Evolutionary conservation across 805 yeast species (phyloP).

Genomic region (Clavispora vitiphila): DNA sequence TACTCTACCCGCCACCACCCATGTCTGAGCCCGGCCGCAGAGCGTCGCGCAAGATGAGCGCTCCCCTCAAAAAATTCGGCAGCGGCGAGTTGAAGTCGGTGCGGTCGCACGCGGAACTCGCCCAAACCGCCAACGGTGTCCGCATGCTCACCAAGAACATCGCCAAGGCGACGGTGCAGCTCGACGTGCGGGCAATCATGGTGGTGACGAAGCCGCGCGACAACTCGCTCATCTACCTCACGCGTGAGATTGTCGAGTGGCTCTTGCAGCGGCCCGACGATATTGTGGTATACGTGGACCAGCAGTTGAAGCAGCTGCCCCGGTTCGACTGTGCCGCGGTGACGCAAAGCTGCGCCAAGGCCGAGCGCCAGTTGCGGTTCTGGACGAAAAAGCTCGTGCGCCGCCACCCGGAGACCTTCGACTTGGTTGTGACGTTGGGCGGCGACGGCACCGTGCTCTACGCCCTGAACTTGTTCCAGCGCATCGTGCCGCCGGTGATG

Average conservation of each 20-base stretch:
- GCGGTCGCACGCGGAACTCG: slow-evolving; percentile 67
- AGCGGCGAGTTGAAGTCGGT: slow-evolving; percentile 48
- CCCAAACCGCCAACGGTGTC: slow-evolving; percentile 79
- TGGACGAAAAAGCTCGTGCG: slow-evolving; percentile 65
- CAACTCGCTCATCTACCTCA: slow-evolving; percentile 65
- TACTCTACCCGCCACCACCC: background rate
- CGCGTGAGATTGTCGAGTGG: slow-evolving; percentile 81
- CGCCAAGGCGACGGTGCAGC: slow-evolving; percentile 63
- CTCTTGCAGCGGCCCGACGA: slow-evolving; percentile 39
- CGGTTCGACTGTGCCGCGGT: slow-evolving; percentile 60
- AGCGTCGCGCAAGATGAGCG: background rate
- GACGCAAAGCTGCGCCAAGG: slow-evolving; percentile 41
- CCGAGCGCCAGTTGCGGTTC: slow-evolving; percentile 46
- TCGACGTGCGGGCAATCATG: slow-evolving; percentile 67
- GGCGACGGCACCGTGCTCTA: slow-evolving; percentile 45
- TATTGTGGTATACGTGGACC: slow-evolving; percentile 66
- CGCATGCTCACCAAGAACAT: slow-evolving; percentile 69
- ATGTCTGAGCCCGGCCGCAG: background rate
- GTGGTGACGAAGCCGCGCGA: slow-evolving; percentile 90
- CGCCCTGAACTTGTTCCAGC: slow-evolving; percentile 39
- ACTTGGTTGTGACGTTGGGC: slow-evolving; percentile 41
- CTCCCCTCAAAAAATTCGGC: slow-evolving; percentile 20
- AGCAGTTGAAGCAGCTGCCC: slow-evolving; percentile 53
- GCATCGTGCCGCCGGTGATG: slow-evolving; percentile 44
- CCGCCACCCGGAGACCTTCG: slow-evolving; percentile 37